Evolutionary conservation across 2,329 filamentous ascomycete genomes (phyloP).

Genomic region (Allantophomopsis lycopodina): DNA sequence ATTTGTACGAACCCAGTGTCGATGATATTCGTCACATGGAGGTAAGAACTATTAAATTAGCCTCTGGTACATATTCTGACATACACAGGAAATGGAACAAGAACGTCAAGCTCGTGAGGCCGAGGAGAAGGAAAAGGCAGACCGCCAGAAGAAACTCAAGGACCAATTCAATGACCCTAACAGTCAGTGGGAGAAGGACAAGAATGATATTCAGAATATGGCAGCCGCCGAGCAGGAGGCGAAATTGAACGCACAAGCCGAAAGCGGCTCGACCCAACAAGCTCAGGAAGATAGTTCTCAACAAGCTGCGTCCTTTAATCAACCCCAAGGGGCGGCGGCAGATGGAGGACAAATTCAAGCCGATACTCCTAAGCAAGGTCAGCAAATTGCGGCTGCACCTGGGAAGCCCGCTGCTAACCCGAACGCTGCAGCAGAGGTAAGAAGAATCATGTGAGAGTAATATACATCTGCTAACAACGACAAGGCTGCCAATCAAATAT

Average conservation of each 20-base stretch:
- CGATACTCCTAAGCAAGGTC: background rate
- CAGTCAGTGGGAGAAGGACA: slow-evolving; percentile 82
- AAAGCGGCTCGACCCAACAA: too few species aligned
- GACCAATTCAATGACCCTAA: slow-evolving; percentile 66
- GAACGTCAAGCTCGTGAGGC: slow-evolving; percentile 69
- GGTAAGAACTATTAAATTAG: slow-evolving; percentile 24
- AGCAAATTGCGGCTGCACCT: background rate
- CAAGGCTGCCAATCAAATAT: too few species aligned
- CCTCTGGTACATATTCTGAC: slow-evolving; percentile 5
- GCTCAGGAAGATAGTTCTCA: too few species aligned
- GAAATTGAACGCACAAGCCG: too few species aligned
- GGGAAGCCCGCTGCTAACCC: background rate
- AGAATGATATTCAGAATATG: slow-evolving; percentile 60
- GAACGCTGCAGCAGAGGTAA: slow-evolving; percentile 2
- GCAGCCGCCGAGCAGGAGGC: slow-evolving; percentile 38
- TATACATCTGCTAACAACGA: too few species aligned
- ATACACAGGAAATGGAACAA: slow-evolving; percentile 71
- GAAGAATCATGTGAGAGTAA: background rate
- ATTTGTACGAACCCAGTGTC: slow-evolving; percentile 97
- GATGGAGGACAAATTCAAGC: background rate
- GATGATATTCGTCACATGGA: slow-evolving; percentile 98
- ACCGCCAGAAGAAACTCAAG: slow-evolving; percentile 65
- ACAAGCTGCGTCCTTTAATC: too few species aligned
- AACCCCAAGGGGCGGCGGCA: slow-evolving; percentile 16
- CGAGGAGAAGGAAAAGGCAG: slow-evolving; percentile 62